Conservation (phyloP, 2,329 filamentous ascomycete genomes). For the Rhinocladiella similis region DNA sequence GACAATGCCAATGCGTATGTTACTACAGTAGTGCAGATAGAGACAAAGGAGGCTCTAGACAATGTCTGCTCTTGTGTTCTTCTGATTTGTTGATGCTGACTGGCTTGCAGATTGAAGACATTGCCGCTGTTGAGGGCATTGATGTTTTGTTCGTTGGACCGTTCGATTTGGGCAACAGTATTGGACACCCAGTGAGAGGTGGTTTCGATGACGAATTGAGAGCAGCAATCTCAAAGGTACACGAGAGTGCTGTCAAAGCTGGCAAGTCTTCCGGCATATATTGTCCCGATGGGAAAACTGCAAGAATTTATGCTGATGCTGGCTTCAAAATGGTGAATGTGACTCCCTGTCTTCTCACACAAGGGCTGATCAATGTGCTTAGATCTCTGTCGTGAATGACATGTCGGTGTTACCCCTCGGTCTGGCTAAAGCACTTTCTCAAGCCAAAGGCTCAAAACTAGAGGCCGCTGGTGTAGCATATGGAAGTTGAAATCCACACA, state of each 20-base stretch:
- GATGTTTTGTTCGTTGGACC: constrained; percentile 56
- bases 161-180: constrained; percentile 59
- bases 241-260: constrained; percentile 51
- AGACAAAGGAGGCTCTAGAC: constrained; percentile 42
- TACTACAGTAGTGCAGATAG: constrained; percentile 51
- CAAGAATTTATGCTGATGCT: constrained; percentile 51
- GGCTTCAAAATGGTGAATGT: constrained; percentile 55
- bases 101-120: constrained; percentile 43
- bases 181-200: constrained; percentile 52
- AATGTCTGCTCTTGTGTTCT: too few species aligned
- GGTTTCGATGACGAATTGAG: constrained; percentile 52
- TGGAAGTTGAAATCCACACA: too few species aligned
- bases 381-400: constrained; percentile 47
- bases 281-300: constrained; percentile 53
- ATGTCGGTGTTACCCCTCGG: constrained; percentile 45
- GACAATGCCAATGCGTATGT: constrained; percentile 55
- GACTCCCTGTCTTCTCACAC: background rate
- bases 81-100: background rate
- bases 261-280: constrained; percentile 59
- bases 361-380: background rate
- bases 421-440: constrained; percentile 38
- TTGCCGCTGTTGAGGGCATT: constrained; percentile 54
- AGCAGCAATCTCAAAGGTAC: constrained; percentile 53
- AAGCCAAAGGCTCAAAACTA: constrained; percentile 34
- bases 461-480: constrained; percentile 16